These are phyloP conservation scores for Neurospora sp. DNA, from an alignment of 495 filamentous ascomycete species.

Conservation along the genomic window DNA sequence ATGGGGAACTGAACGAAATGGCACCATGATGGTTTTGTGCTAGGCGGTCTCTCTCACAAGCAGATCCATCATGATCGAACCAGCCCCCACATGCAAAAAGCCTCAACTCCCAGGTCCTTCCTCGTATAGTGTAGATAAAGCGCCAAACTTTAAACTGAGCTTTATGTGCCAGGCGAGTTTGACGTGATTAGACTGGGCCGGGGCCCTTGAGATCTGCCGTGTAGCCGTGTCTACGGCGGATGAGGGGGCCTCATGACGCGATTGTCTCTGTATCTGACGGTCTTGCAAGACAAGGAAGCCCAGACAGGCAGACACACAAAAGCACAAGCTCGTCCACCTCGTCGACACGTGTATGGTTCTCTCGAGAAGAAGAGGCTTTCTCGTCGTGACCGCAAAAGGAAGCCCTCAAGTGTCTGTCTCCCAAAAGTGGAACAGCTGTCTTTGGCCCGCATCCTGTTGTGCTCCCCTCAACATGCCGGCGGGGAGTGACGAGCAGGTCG, in stretches of 20 bases:
- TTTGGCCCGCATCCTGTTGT: slow-evolving; percentile 1
- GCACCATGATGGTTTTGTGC: slow-evolving; percentile 1
- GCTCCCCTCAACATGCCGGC: slow-evolving; percentile 2
- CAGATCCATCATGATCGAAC: background rate
- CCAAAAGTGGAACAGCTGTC: slow-evolving; percentile 4
- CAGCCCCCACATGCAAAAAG: background rate
- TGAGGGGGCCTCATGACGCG: background rate
- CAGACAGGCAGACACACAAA: background rate
- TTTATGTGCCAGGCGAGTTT: background rate
- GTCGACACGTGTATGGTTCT: background rate
- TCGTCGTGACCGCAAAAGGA: background rate
- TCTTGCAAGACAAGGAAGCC: background rate
- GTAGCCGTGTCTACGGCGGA: background rate
- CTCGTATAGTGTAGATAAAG: background rate
- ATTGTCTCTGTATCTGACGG: background rate
- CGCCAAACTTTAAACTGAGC: background rate
- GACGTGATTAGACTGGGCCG: background rate
- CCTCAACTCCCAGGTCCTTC: background rate
- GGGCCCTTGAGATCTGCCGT: background rate
- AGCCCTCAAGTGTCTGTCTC: background rate
- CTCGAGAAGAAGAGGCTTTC: background rate
- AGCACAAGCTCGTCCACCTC: background rate
- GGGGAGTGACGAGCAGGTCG: slow-evolving; percentile 4
- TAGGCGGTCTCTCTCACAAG: background rate
- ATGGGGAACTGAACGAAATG: background rate